These are phyloP conservation scores for Apiospora phragmitis DNA, from an alignment of 2,329 filamentous ascomycete genomes.

Conservation along the genomic window DNA sequence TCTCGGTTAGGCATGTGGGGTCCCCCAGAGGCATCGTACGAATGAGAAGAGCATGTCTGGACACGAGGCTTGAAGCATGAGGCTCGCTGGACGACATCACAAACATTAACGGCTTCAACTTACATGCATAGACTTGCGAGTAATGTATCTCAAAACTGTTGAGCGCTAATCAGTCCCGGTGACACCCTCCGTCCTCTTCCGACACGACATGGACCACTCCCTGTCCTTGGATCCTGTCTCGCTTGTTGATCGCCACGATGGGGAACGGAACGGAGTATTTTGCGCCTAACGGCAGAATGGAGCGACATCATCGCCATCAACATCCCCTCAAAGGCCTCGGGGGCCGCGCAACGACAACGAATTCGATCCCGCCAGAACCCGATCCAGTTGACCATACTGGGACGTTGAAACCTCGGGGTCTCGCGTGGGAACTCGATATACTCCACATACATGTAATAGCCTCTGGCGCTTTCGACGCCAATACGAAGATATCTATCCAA, in stretches of 20 bases:
- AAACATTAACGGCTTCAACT: not conserved
- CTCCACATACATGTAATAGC: not conserved
- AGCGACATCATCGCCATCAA: not conserved
- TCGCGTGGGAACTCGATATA: not conserved
- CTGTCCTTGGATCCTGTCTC: not conserved
- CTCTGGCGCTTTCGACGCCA: not conserved
- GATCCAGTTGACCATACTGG: not conserved
- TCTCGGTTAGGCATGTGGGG: conserved; percentile 4
- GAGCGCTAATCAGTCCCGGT: not conserved
- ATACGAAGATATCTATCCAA: not conserved
- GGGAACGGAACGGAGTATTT: not conserved
- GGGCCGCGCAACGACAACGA: not conserved
- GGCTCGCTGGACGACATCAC: not conserved
- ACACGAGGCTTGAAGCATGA: not conserved
- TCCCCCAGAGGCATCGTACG: not conserved
- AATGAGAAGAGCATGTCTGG: not conserved
- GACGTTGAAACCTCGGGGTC: not conserved
- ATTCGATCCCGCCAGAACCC: not conserved
- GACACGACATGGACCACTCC: not conserved
- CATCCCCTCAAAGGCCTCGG: not conserved
- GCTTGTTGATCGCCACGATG: not conserved
- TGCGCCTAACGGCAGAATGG: not conserved
- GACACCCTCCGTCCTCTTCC: not conserved
- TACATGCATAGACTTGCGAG: not conserved
- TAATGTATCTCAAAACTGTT: not conserved